Percentiles rank a stretch among this genome's conserved stretches.
Conservation (phyloP, 2,329 filamentous ascomycete genomes). For the Dissoconium aciculare region DNA sequence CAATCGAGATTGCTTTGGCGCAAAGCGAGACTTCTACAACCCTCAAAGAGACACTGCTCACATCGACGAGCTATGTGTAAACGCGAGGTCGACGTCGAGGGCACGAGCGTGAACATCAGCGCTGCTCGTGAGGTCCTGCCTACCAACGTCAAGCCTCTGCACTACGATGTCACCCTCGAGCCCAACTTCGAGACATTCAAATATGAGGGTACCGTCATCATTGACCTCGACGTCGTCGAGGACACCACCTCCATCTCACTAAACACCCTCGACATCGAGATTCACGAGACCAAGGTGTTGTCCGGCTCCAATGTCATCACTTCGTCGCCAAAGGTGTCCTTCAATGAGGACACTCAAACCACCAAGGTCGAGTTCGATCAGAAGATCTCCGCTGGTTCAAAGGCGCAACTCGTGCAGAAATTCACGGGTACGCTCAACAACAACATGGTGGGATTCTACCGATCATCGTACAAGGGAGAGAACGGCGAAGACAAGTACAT, state of each 20-base stretch:
- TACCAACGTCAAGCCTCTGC: constrained; percentile 75
- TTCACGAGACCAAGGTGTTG: constrained; percentile 57
- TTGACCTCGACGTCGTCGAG: constrained; percentile 77
- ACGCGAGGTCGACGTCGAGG: constrained; percentile 40
- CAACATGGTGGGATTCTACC: constrained; percentile 96
- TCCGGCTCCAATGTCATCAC: constrained; percentile 42
- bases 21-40: no score
- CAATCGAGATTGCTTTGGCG: no score
- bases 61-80: constrained; percentile 60
- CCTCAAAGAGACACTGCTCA: constrained; percentile 48
- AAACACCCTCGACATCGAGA: constrained; percentile 75
- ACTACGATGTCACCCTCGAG: constrained; percentile 86
- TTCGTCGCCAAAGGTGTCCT: constrained; percentile 51
- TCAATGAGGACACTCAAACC: constrained; percentile 67
- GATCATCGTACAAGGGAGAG: constrained; percentile 75
- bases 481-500: constrained; percentile 69
- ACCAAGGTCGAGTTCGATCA: constrained; percentile 68
- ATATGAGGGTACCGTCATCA: constrained; percentile 69
- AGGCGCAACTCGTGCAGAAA: constrained; percentile 61
- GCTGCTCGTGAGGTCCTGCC: constrained; percentile 72
- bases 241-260: constrained; percentile 74
- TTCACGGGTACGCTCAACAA: constrained; percentile 75
- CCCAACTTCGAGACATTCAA: constrained; percentile 78
- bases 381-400: constrained; percentile 55
- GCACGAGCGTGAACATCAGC: constrained; percentile 43